phyloP scores from a whole-genome alignment of 2,329 filamentous ascomycete species.

The Rosellinia necatrix region DNA sequence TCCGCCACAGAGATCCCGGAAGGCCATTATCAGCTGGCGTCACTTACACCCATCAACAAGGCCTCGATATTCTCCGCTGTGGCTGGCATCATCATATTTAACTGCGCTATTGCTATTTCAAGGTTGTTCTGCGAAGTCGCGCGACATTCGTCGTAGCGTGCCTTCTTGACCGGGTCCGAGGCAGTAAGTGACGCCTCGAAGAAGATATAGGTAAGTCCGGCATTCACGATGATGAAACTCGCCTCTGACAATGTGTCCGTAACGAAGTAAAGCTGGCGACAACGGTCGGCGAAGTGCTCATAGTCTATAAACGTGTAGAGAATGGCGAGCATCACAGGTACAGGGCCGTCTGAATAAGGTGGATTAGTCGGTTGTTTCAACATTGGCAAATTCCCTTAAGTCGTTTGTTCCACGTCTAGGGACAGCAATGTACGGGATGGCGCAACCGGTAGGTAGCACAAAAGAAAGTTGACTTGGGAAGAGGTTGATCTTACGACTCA shows the following conservation, averaged over 20 bases:
- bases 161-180: conserved; percentile 32
- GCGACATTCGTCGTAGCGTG: conserved; percentile 34
- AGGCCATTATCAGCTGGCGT: background rate
- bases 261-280: conserved; percentile 55
- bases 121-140: conserved; percentile 40
- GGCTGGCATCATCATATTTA: conserved; percentile 54
- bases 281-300: conserved; percentile 55
- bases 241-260: conserved; percentile 56
- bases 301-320: conserved; percentile 55
- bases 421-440: background rate
- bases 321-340: conserved; percentile 55
- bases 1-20: background rate
- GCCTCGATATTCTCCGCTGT: conserved; percentile 54
- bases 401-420: background rate
- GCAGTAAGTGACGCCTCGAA: conserved; percentile 38
- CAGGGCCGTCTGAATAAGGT: conserved; percentile 43
- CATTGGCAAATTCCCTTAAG: background rate
- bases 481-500: conserved; percentile 46
- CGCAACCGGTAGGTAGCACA: background rate
- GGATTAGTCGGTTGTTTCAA: background rate
- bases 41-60: conserved; percentile 50
- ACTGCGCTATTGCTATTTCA: conserved; percentile 40
- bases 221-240: conserved; percentile 49
- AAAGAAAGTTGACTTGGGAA: background rate
- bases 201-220: conserved; percentile 41